Conservation (phyloP, 2,329 filamentous ascomycete species). For the Fusarium sp. region DNA sequence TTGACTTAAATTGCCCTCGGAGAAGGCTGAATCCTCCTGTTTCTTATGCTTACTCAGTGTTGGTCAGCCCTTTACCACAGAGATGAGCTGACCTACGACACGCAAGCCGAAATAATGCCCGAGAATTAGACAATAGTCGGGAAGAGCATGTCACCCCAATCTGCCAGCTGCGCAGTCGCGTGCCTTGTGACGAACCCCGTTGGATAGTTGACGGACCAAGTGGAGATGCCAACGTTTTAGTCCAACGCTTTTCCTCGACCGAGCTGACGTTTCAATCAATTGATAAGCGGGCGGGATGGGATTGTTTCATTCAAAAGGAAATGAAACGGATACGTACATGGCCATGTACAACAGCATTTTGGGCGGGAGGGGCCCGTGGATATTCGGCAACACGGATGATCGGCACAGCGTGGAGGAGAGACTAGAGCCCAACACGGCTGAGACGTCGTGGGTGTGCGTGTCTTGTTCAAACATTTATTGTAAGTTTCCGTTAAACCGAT, state of each 20-base stretch:
- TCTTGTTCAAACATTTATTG: not conserved
- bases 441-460: not conserved
- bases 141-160: not conserved
- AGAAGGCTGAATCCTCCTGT: no score
- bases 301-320: constrained; percentile 1
- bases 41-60: no score
- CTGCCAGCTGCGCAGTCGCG: not conserved
- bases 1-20: no score
- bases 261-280: no score
- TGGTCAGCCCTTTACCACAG: no score
- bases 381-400: constrained; percentile 42
- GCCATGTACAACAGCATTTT: no score
- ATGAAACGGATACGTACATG: constrained; percentile 26
- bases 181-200: not conserved
- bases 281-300: not conserved
- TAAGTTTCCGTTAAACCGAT: constrained; percentile 9
- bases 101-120: no score
- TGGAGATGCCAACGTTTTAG: not conserved
- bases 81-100: no score
- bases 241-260: not conserved
- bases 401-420: constrained; percentile 29
- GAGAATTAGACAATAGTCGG: no score
- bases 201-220: not conserved
- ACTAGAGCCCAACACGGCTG: constrained; percentile 2
- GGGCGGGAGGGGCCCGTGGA: constrained; percentile 1